Evolutionary conservation across 192 early-diverging fungal species (phyloP), one percentile per base, ranked within the genome.

Genomic region (Backusella westeae): DNA sequence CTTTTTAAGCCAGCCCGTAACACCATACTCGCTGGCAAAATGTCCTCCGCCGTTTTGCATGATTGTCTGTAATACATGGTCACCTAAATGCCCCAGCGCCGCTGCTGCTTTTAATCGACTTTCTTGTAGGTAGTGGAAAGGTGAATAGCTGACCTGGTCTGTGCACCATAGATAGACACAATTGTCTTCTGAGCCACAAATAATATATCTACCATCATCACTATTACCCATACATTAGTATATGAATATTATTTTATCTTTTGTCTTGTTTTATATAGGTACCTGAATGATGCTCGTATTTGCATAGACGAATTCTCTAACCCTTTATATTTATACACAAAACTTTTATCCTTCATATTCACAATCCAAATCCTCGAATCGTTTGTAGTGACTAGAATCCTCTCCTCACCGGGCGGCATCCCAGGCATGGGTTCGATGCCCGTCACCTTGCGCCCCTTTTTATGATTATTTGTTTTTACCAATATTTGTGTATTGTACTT

Each of bases 361-460:
- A 92, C 93, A 77, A 97, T 80, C 63, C 95, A 87, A 71, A 97
- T 85, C 0, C 90, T 85, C 34, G 94, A 96, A 86, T 97, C 95
- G 71, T 92, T 95, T 49, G 90, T 91, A 10, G 93, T 93, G 4
- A 95, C 88, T 5, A 95, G 72, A 19, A 95, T 73, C 73, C 87
- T 89, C 21, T 92, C 90, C 65, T 91, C 89, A 29, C 85, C 88
- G 3, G 81, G 78, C n/a, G 74, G 78, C 49, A 90, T 74, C 78
- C 85, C 74, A 12, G 90, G 87, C 75, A 91, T 84, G 41, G 85
- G 53, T 72, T 93, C 90, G 66, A 97, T 95, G 3, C 95, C 93
- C 6, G 93, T 95, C 68, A 97, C 94, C 70, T 95, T 95, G 66
- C 85, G 88, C 17, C 90, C 89, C 71, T 90, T 91, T 71, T 91